phyloP scores from a whole-genome alignment of 345 rosid genomes.

The Aethionema arabicum region DNA sequence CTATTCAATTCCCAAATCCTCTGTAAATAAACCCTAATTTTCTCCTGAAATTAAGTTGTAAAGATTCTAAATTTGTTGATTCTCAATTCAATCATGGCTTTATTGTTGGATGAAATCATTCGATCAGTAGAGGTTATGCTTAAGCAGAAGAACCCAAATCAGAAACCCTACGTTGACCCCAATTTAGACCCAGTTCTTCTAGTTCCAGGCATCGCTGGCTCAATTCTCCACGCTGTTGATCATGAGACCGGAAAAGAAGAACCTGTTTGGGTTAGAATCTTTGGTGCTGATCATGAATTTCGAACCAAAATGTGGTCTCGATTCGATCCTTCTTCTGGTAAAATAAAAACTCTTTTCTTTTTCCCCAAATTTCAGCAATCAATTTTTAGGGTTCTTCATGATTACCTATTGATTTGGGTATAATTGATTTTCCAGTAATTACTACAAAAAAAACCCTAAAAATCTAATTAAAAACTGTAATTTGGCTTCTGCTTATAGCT shows the following conservation, averaged over 20 bases:
- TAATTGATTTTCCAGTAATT: not conserved
- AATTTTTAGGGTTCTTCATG: not conserved
- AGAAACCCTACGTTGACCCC: slow-evolving; percentile 71
- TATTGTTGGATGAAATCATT: slow-evolving; percentile 66
- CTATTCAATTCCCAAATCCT: no score
- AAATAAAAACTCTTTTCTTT: not conserved
- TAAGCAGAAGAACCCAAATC: slow-evolving; percentile 46
- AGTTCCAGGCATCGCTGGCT: slow-evolving; percentile 91
- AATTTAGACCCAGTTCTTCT: slow-evolving; percentile 85
- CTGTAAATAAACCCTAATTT: slow-evolving; percentile 8
- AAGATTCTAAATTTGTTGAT: not conserved
- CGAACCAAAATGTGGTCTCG: slow-evolving; percentile 93
- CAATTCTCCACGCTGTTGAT: slow-evolving; percentile 76
- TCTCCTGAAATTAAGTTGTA: slow-evolving; percentile 14
- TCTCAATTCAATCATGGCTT: slow-evolving; percentile 44
- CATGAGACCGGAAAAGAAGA: slow-evolving; percentile 54
- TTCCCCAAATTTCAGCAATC: not conserved
- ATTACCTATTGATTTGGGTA: not conserved
- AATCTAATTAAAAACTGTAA: not conserved
- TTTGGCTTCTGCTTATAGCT: not conserved
- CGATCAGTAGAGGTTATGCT: slow-evolving; percentile 74
- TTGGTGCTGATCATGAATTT: slow-evolving; percentile 70
- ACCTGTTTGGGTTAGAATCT: slow-evolving; percentile 86
- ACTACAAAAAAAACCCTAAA: not conserved
- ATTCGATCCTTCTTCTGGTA: slow-evolving; percentile 83